A percentile compares a stretch with the other conserved stretches of the same genome.
These are phyloP conservation scores for Sanghuangporus sanghuang DNA, from an alignment of 1,284 basidiomycete genomes.

Conservation along the genomic window DNA sequence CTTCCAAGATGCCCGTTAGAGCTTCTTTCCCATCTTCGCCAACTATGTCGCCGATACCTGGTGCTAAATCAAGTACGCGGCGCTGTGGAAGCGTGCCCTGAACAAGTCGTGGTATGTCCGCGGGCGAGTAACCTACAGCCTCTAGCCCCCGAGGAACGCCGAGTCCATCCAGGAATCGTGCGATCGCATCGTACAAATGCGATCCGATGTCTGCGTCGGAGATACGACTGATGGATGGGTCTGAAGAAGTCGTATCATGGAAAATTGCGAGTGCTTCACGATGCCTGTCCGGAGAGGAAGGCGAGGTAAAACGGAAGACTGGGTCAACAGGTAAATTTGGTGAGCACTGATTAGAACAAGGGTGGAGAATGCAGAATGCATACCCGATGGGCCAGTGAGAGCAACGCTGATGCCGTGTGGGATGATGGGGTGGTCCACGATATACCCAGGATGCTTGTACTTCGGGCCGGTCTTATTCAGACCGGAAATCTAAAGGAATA, in stretches of 20 bases:
- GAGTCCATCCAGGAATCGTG: constrained; percentile 82
- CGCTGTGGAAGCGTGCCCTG: constrained; percentile 86
- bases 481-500: constrained; percentile 72
- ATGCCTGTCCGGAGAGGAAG: constrained; percentile 87
- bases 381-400: constrained; percentile 81
- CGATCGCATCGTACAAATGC: constrained; percentile 86
- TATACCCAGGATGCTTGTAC: constrained; percentile 84
- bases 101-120: constrained; percentile 66
- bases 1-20: constrained; percentile 71
- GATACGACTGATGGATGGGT: constrained; percentile 68
- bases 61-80: constrained; percentile 83
- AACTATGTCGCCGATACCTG: constrained; percentile 74
- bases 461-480: constrained; percentile 91
- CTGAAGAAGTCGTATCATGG: constrained; percentile 55
- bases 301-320: constrained; percentile 93
- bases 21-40: constrained; percentile 78
- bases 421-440: constrained; percentile 81
- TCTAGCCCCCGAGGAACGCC: constrained; percentile 87
- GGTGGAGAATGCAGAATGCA: constrained; percentile 70
- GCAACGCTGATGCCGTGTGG: constrained; percentile 90
- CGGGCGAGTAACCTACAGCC: constrained; percentile 75
- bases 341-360: constrained; percentile 55
- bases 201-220: constrained; percentile 80
- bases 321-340: constrained; percentile 7
- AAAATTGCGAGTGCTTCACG: constrained; percentile 88